Conservation (phyloP, 1,284 basidiomycete genomes). For the Cutaneotrichosporon cutaneum region DNA sequence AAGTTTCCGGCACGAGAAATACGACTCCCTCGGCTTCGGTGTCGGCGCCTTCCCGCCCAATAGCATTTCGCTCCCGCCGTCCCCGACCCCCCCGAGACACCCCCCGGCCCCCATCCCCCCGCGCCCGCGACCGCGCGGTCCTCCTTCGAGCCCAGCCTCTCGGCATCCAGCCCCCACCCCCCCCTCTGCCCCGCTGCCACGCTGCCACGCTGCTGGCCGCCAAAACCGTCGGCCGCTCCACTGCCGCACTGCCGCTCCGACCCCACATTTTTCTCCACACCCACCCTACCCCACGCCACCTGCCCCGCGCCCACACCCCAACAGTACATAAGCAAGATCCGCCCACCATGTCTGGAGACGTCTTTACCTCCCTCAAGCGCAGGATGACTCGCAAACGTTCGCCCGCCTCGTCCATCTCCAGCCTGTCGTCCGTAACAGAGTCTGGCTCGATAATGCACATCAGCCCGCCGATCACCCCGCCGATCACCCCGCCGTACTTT, state of each 20-base stretch:
- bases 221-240: background rate
- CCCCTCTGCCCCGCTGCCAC: background rate
- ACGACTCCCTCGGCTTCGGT: constrained; percentile 8
- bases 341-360: background rate
- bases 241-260: constrained; percentile 1
- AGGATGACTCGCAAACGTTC: constrained; percentile 5
- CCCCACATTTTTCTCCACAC: constrained; percentile 3
- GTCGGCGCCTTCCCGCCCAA: background rate
- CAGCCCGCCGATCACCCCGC: constrained; percentile 1
- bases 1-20: background rate
- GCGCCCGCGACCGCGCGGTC: background rate
- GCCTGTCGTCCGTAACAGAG: background rate
- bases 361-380: constrained; percentile 7
- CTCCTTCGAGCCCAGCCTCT: constrained; percentile 1
- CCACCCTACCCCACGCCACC: background rate
- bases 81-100: no score
- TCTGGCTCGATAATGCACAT: background rate
- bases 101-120: no score
- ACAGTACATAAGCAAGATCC: background rate
- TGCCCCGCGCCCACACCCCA: background rate
- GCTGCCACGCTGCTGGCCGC: no score
- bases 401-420: background rate
- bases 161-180: background rate
- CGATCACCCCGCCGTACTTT: background rate
- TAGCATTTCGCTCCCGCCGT: no score